Conservation (phyloP, 1,284 basidiomycete species). For the Cystobasidium pallidum region DNA sequence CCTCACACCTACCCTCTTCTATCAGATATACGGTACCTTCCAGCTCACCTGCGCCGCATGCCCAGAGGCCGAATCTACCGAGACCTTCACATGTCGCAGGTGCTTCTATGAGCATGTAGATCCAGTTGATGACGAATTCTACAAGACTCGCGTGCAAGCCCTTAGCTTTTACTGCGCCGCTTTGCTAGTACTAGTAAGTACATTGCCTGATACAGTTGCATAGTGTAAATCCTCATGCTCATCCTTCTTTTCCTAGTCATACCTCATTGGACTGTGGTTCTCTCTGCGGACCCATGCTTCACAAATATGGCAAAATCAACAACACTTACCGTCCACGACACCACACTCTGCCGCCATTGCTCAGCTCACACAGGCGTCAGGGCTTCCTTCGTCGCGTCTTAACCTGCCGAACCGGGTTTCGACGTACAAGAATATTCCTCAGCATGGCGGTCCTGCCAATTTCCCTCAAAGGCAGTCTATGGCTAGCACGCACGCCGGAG, state of each 20-base stretch:
- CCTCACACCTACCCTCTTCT: conserved; percentile 93
- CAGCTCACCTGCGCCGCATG: conserved; percentile 91
- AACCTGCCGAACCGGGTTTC: conserved; percentile 60
- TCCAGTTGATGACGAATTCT: conserved; percentile 91
- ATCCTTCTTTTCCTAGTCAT: conserved; percentile 67
- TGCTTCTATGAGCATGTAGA: conserved; percentile 96
- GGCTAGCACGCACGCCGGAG: conserved; percentile 22
- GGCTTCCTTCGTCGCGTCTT: conserved; percentile 64
- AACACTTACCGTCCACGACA: conserved; percentile 61
- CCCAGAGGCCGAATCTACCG: conserved; percentile 60
- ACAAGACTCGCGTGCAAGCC: conserved; percentile 88
- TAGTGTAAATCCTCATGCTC: neutral
- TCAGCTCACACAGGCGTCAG: conserved; percentile 61
- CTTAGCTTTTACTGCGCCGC: conserved; percentile 93
- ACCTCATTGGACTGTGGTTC: conserved; percentile 97
- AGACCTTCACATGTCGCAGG: conserved; percentile 68
- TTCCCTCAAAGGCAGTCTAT: conserved; percentile 25
- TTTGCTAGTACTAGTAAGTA: conserved; percentile 82
- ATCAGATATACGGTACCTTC: conserved; percentile 98
- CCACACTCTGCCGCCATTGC: conserved; percentile 47
- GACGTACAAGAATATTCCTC: conserved; percentile 24
- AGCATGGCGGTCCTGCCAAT: neutral
- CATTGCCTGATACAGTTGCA: neutral
- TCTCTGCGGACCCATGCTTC: conserved; percentile 96
- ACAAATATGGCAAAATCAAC: conserved; percentile 96